Evolutionary conservation across 192 early-diverging fungal species (phyloP).

Genomic region (Umbelopsis ramanniana): DNA sequence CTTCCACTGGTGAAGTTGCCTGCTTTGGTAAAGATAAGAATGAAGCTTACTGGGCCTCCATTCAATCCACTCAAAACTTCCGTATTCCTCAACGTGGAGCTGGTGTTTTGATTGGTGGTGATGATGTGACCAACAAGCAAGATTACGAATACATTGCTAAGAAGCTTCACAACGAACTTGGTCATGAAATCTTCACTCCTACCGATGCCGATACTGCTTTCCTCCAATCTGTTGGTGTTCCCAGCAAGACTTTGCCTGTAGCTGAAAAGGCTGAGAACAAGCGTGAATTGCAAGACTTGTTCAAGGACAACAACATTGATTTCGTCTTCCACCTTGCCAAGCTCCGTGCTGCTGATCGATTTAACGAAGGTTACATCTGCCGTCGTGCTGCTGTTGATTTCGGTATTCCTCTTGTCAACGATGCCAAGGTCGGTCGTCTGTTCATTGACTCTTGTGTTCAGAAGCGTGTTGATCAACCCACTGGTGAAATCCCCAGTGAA

Average conservation of each 20-base stretch:
- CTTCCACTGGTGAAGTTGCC: conserved; percentile 97
- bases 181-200: conserved; percentile 76
- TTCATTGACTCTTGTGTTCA: conserved; percentile 78
- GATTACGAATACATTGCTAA: conserved; percentile 77
- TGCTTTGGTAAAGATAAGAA: conserved; percentile 92
- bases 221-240: conserved; percentile 49
- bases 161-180: conserved; percentile 59
- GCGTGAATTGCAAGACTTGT: conserved; percentile 58
- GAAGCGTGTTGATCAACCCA: conserved; percentile 22
- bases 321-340: conserved; percentile 75
- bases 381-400: conserved; percentile 97
- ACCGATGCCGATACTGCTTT: conserved; percentile 55
- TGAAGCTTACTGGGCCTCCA: conserved; percentile 83
- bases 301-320: conserved; percentile 67
- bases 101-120: conserved; percentile 70
- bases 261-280: conserved; percentile 56
- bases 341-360: conserved; percentile 61
- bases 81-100: conserved; percentile 73
- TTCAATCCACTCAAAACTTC: conserved; percentile 91
- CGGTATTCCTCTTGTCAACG: conserved; percentile 94
- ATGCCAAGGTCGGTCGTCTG: conserved; percentile 90
- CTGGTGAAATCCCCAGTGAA: conserved; percentile 59
- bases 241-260: conserved; percentile 50
- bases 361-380: conserved; percentile 75
- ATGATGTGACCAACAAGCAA: conserved; percentile 69